Evolutionary conservation across 352 stramenopile species (phyloP), one percentile per base, ranked within the genome.

Genomic region (Phytophthora megakarya): DNA sequence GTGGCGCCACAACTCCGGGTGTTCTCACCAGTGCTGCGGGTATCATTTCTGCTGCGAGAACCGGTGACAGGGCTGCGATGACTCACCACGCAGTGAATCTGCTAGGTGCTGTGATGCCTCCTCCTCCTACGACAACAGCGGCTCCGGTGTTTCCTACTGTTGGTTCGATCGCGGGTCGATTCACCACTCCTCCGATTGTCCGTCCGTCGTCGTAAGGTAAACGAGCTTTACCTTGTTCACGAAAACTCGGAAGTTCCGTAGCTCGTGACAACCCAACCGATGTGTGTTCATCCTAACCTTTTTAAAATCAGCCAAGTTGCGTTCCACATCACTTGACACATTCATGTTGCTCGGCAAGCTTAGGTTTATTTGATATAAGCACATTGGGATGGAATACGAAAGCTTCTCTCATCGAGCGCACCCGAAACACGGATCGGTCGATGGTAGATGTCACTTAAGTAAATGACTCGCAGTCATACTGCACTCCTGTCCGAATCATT

Each of bases 301-400:
- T 23, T 12, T 19, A 12, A n/a, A 40, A 26, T 46, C 21, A 46
- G 28, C 13, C 9, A n/a, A 30, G 16, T 46, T 48, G 42, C 21
- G 23, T 48, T 33, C 42, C 21, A 23, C 39, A 30, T 46, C 8
- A 46, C 21, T 46, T 48, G 30, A 35, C 10, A 12, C 30, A 35
- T 12, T 35, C 30, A 35, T 15, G 5, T 35, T 21, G 5, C 3
- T 55, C 7, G 23, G 15, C 22, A 49, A 35, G 43, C 30, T 35
- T 42, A 22, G 15, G 18, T 44, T 28, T 45, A 45, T 61, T 52
- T 32, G 26, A 32, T 51, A 10, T 30, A 65, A 58, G 28, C 44
- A 64, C 26, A 56, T 69, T 54, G 44, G 54, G 9, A 65, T 73
- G 65, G 53, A 73, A 62, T 73, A 54, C 21, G 42, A 70, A 35